Evolutionary conservation across 257 asterid genomes (phyloP), one percentile per base, ranked within the genome.

Genomic region (Jaltomata sinuosa): DNA sequence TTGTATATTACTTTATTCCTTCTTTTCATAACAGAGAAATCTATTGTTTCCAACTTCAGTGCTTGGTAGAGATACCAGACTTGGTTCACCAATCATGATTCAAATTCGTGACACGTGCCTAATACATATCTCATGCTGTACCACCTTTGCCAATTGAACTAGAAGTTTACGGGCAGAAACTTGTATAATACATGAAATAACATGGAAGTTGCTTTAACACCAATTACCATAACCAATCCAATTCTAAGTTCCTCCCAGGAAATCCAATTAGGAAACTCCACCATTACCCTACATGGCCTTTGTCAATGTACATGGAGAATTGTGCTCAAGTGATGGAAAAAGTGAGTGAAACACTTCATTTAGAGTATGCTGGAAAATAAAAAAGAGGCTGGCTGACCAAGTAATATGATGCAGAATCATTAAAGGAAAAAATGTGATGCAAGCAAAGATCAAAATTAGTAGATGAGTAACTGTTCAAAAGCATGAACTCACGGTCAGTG

Each of bases 401-500:
- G 45, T 52, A 49, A 49, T 77, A 77, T 77, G 64, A 77, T 29
- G 27, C 82, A 29, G 45, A 77, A 29, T 77, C 38, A 49, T 29
- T 16, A 49, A 49, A 40, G 82, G 22, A 19, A 77, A 74, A 49
- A 49, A 11, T 49, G 62, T 77, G 61, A 49, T 49, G 45, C 29
- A 18, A 74, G 45, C 11, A 49, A 50, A 49, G 18, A 77, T 29
- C 45, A 49, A 49, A 15, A 77, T 49, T 83, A 47, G 74, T 25
- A 65, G 29, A 61, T 65, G 62, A 67, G 47, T 31, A 49, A 38
- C 67, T 14, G 34, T 57, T 57, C 38, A 52, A 77, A 83, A 84
- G 67, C 86, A 83, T 65, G 84, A 87, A 97, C 99, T 91, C 87
- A 97, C 99, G 45, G 93, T 93, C 81, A 92, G 87, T 67, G 93